phyloP scores from a whole-genome alignment of 768 basidiomycete species.

The Mycena albidolilacea region DNA sequence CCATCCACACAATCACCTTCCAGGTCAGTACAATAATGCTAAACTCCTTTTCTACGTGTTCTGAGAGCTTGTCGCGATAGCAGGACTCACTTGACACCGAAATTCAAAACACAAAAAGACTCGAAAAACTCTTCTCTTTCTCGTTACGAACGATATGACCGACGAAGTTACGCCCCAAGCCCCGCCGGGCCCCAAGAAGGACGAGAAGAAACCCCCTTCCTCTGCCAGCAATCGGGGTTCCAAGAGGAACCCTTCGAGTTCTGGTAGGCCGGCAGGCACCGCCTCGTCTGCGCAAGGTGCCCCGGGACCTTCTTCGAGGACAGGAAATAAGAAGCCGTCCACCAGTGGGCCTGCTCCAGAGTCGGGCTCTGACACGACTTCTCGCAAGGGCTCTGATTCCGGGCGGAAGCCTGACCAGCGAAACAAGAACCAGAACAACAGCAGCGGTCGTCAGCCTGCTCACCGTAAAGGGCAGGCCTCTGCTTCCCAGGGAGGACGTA shows the following conservation, averaged over 20 bases:
- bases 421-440: constrained; percentile 64
- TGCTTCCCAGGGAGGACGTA: constrained; percentile 69
- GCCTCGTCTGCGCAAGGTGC: constrained; percentile 56
- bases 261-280: constrained; percentile 62
- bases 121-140: constrained; percentile 63
- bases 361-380: constrained; percentile 81
- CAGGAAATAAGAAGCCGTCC: constrained; percentile 74
- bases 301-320: constrained; percentile 74
- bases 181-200: constrained; percentile 73
- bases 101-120: constrained; percentile 61
- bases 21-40: constrained; percentile 53
- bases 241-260: constrained; percentile 71
- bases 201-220: constrained; percentile 77
- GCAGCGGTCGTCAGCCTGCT: constrained; percentile 60
- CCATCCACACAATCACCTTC: constrained; percentile 61
- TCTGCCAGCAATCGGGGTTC: constrained; percentile 67
- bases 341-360: constrained; percentile 62
- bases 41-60: neutral
- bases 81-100: constrained; percentile 52
- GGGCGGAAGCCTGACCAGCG: constrained; percentile 72
- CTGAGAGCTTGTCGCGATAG: constrained; percentile 23
- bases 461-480: constrained; percentile 74
- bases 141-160: constrained; percentile 90
- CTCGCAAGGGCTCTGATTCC: constrained; percentile 69
- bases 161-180: constrained; percentile 80